These are phyloP conservation scores for Peribolospora kevripleyi DNA, from an alignment of 768 basidiomycete genomes.

Conservation along the genomic window DNA sequence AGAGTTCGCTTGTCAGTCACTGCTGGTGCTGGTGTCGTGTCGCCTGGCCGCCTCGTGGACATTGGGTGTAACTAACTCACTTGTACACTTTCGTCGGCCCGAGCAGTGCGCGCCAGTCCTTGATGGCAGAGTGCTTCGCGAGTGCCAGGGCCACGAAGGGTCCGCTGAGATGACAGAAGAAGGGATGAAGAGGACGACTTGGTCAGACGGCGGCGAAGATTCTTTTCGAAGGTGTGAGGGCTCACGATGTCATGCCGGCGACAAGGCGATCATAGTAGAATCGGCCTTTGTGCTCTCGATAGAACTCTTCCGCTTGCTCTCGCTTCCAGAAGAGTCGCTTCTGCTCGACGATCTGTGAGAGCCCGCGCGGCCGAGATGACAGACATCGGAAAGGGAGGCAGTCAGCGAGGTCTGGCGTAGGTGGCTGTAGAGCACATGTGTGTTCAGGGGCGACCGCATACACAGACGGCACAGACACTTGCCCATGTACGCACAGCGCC, in stretches of 20 bases:
- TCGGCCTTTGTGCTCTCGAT: conserved; percentile 11
- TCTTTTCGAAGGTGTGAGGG: too few relatives aligned
- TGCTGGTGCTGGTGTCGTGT: too few relatives aligned
- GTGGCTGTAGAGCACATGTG: too few relatives aligned
- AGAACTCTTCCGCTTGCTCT: conserved; percentile 11
- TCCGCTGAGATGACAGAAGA: conserved; percentile 5
- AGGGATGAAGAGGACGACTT: background rate
- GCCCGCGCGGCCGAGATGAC: too few relatives aligned
- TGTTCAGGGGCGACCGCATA: background rate
- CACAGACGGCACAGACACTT: too few relatives aligned
- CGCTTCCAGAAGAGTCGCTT: conserved; percentile 10
- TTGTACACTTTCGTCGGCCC: conserved; percentile 13
- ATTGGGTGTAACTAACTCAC: background rate
- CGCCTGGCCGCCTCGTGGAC: too few relatives aligned
- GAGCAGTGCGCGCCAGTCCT: conserved; percentile 9
- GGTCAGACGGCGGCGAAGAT: background rate
- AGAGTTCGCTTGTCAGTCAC: too few relatives aligned
- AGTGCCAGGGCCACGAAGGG: conserved; percentile 12
- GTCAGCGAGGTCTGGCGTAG: too few relatives aligned
- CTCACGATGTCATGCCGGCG: background rate
- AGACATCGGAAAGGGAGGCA: too few relatives aligned
- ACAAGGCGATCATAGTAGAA: conserved; percentile 14
- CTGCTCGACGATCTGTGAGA: conserved; percentile 9
- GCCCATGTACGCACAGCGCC: background rate
- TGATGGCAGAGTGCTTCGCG: conserved; percentile 8